Base-by-base conservation (phyloP, 228 moss, liverwort and hornwort genomes). In the Sphagnum magellanicum region DNA sequence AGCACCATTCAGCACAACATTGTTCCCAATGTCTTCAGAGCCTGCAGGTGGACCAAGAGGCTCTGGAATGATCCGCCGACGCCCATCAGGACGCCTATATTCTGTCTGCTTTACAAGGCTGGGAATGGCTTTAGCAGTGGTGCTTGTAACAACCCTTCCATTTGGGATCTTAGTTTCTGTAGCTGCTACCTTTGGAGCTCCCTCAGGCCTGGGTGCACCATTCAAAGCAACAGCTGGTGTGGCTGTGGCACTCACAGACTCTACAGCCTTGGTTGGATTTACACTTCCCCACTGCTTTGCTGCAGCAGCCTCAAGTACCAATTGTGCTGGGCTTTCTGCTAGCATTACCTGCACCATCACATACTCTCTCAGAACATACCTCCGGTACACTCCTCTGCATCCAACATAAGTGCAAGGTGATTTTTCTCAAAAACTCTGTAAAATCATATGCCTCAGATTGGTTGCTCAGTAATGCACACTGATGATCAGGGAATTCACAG, bases 61-160 rank as follows among this genome's bases (percentile, higher is more conserved):
- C 83, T 98, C 91, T 60, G 98, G 98, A 17, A 93, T 98, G 5
- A 98, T 98, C 64, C 98, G 87, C 73, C 93, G 85, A 12, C 98
- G 88, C 13, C 98, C 98, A 79, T 98, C 98, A 70, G 98, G 75
- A 61, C 93, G 88, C 68, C 98, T 84, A 65, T 98, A 98, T 76
- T 98, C 98, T n/a, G 98, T 98, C 84, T 98, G 98, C 65, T 91
- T 91, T 62, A 83, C 81, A 3, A 84, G 82, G 63, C 77, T 82
- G 32, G 84, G 82, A 60, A 53, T 55, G 57, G 79, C 68, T 49
- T 74, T 77, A 52, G 75, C 72, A 63, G 75, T 62, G 9, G 60
- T 60, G 64, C 16, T 76, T 63, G 79, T 68, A 50, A 78, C 69
- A 0, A 76, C 68, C 72, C 74, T 81, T 61, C 84, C 82, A 47